Percentiles rank a stretch among this genome's conserved stretches.
Conservation (phyloP, 2,329 filamentous ascomycete genomes). For the Colletotrichum magnum region DNA sequence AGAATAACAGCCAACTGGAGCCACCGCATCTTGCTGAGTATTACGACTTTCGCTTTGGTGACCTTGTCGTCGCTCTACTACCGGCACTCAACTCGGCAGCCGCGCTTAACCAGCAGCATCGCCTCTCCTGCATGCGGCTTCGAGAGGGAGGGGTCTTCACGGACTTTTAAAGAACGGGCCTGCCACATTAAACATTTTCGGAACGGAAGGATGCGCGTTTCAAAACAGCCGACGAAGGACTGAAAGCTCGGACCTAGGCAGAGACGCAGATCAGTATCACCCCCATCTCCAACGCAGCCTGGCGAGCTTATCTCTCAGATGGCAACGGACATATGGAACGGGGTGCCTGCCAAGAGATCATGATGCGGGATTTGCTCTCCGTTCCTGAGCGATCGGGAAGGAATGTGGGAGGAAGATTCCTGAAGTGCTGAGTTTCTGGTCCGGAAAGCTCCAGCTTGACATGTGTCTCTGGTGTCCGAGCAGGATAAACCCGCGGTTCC, state of each 20-base stretch:
- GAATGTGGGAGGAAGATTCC: not conserved
- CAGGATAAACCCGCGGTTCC: not conserved
- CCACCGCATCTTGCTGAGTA: constrained; percentile 26
- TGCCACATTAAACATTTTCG: constrained; percentile 28
- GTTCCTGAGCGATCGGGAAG: not conserved
- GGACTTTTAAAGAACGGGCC: constrained; percentile 12
- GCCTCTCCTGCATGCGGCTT: no score
- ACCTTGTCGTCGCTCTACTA: constrained; percentile 13
- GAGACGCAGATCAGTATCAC: constrained; percentile 32
- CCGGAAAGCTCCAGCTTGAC: not conserved
- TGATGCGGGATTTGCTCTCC: constrained; percentile 6
- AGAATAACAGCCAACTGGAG: constrained; percentile 7
- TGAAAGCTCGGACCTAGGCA: constrained; percentile 32
- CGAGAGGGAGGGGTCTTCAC: not conserved
- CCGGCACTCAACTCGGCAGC: no score
- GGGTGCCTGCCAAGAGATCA: constrained; percentile 15
- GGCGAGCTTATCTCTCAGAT: constrained; percentile 23
- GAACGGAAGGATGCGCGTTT: constrained; percentile 37
- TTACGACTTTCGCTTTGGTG: not conserved
- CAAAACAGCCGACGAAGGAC: constrained; percentile 27
- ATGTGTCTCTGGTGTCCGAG: not conserved
- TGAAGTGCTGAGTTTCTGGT: not conserved
- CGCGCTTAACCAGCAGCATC: no score
- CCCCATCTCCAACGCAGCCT: constrained; percentile 16
- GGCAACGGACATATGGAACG: not conserved